Base-by-base conservation (phyloP, 2,329 filamentous ascomycete species). In the Fusarium oligoseptatum region DNA sequence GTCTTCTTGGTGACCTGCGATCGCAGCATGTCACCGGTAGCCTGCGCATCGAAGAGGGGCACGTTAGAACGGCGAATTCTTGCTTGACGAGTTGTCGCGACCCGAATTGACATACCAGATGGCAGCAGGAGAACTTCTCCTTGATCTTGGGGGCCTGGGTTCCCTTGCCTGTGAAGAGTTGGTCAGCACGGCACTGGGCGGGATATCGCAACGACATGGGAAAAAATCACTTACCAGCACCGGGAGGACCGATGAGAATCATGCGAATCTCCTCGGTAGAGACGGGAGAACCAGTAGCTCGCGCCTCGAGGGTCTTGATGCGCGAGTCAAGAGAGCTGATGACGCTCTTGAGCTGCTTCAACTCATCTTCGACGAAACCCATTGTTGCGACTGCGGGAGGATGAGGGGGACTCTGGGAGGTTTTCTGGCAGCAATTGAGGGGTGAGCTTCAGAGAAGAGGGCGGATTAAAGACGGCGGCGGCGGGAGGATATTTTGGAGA, bases 1-100 rank as follows among this genome's bases (percentile, higher is more conserved):
- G 97, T 99, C 92, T 98, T 98, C 88, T 97, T 97, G 76, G 96
- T 94, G 82, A 99, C 97, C 86, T 99, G 97, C 78, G 95, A 97
- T 82, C 97, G 95, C 82, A 99, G 91, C 97, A 99, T 99, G 86
- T 99, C 97, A 84, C 97, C 97, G 70, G 97, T 99, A 75, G 97
- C 97, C 95, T 98, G 72, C 45, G 76, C 68, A 68, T 66, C 68
- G 64, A 43, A 65, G 67, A 77, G 22, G 64, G 48, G 43, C 15
- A 58, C 6, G 64, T 78, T 68, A 78, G 76, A 68, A 60, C 62
- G 34, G 11, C 27, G 32, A 20, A 17, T 52, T 48, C 12, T 34
- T 56, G n/a, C 15, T 50, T 57, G 15, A 3, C 7, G 41, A 32
- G n/a, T 41, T 32, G 57, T 64, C 66, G 70, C 66, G 66, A 70